Evolutionary conservation across 352 stramenopile genomes (phyloP), one percentile per base, ranked within the genome.

Genomic region (Phytopythium cucurbitacearum): DNA sequence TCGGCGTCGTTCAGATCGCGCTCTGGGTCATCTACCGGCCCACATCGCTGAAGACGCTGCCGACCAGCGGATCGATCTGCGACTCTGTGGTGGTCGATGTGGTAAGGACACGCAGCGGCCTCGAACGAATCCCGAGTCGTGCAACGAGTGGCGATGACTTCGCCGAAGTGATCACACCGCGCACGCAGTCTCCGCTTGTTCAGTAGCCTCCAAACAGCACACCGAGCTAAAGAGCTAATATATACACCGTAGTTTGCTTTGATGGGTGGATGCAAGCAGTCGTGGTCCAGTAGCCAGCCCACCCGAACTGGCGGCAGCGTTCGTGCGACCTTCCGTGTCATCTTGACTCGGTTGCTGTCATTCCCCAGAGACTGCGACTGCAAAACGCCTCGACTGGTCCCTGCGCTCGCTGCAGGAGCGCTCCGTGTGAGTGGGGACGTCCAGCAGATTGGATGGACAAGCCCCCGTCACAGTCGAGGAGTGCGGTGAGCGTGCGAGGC

Each of bases 1-100:
- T 66, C 10, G 47, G 47, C n/a, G 36, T 68, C 7, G 40, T 52
- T 0, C 67, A 76, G 44, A 15, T 73, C 8, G 15, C 59, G 13
- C 57, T 76, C 3, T 76, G 67, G 50, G 51, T 61, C 0, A 56
- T 56, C 15, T 76, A 63, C 48, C 39, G 37, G 16, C 37, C 40
- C 4, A 35, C 12, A 1, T 6, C n/a, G 1, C n/a, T 4, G 3
- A 15, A 43, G 5, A 43, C n/a, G 3, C 9, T n/a, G 15, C 28
- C 34, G 5, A 21, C 46, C 11, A 5, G 43, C 35, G 47, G 8
- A 11, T 33, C 12, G 33, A 32, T 33, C 7, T 10, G 9, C 6
- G 47, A 13, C 2, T 53, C 36, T 34, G 16, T 8, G 43, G 41
- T 10, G 47, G 43, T 6, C 21, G 21, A 28, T 28, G 21, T 28